Evolutionary conservation across 164 flowering plant genomes (phyloP), one percentile per base, ranked within the genome.

Genomic region (Berberis vulgaris): DNA sequence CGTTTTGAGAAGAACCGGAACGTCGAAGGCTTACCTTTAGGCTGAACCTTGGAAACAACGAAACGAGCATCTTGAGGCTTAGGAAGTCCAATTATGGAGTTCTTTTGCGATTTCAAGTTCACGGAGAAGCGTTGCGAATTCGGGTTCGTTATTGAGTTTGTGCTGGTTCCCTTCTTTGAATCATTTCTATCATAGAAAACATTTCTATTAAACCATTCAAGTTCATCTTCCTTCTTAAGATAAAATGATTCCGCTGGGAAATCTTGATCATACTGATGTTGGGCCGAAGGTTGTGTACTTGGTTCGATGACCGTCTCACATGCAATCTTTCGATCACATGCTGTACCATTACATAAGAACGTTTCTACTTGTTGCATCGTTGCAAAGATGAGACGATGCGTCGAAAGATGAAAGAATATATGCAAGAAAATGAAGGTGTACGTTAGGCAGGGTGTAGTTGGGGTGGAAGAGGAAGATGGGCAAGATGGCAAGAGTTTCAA

Each of bases 201-300:
- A 41, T 73, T 73, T 41, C 63, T 64, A 49, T 70, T 67, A 41
- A 61, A 58, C 79, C 79, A 76, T 38, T 76, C 79, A 46, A 67
- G 38, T 46, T 69, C 79, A 10, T 73, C 64, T 41, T 64, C 74
- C 11, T 60, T 62, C 0, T 62, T 38, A 1, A 76, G 26, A 45
- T 50, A 65, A 38, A 70, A 73, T 2, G 79, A 76, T 11, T 76
- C 76, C 4, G 74, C 65, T 26, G 79, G 73, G 6, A 3, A 61
- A 46, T 74, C 71, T 7, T 62, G 65, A 1, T 46, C 13, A 54
- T 13, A 3, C 1, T 40, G 41, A 42, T 26, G 3, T 13, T 13
- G 59, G 39, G 39, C 7, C 7, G 59, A 5, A 26, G 55, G 8
- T 52, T 52, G 50, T 47, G 50, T 52, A n/a, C n/a, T n/a, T n/a